These are phyloP conservation scores for Hortiboletus rubellus DNA, from an alignment of 1,284 basidiomycete genomes.

Conservation along the genomic window DNA sequence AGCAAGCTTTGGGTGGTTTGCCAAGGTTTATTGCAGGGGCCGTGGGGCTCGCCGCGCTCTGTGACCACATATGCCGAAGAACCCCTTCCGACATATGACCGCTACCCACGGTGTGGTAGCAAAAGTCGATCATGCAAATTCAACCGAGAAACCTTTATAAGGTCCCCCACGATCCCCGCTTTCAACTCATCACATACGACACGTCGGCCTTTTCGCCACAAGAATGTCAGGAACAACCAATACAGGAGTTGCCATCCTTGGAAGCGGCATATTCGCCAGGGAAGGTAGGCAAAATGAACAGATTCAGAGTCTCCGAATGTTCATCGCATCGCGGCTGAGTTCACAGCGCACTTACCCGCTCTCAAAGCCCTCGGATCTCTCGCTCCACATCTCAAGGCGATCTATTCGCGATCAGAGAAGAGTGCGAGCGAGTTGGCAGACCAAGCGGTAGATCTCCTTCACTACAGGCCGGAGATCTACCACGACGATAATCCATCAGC, in stretches of 20 bases:
- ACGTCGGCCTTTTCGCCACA: neutral
- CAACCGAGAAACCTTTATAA: neutral
- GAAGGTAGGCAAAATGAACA: conserved; percentile 48
- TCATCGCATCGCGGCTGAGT: conserved; percentile 28
- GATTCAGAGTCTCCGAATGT: conserved; percentile 30
- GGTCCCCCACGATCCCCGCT: neutral
- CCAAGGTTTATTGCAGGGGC: neutral
- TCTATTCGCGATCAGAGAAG: conserved; percentile 77
- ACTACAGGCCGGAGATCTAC: conserved; percentile 51
- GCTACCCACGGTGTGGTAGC: neutral
- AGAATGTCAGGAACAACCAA: conserved; percentile 26
- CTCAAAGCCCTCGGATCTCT: conserved; percentile 51
- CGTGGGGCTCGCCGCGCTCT: neutral
- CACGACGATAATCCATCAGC: conserved; percentile 48
- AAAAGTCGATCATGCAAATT: neutral
- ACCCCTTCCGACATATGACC: conserved; percentile 4
- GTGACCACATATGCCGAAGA: neutral
- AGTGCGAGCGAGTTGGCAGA: conserved; percentile 56
- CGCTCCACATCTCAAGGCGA: conserved; percentile 55
- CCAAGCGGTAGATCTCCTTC: conserved; percentile 43
- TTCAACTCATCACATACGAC: neutral
- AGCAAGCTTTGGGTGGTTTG: neutral
- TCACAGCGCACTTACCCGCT: conserved; percentile 71
- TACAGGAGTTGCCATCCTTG: conserved; percentile 62
- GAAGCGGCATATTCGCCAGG: conserved; percentile 72